Conservation (phyloP, 2,329 filamentous ascomycete species). For the Cercospora nicotianae region DNA sequence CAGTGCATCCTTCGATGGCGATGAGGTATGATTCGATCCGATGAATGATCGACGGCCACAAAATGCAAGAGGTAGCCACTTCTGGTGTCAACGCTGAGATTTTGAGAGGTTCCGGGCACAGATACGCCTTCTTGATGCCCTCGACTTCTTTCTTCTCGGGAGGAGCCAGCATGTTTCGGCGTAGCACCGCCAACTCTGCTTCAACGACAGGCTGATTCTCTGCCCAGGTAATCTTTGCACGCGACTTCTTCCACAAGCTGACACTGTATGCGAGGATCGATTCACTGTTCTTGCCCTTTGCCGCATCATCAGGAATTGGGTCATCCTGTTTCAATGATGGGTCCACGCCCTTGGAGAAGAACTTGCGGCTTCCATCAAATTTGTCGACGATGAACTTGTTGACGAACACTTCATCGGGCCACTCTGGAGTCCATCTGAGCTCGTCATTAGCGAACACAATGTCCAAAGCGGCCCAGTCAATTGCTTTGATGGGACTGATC, state of each 20-base stretch:
- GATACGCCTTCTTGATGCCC: slow-evolving; percentile 52
- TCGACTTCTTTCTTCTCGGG: slow-evolving; percentile 55
- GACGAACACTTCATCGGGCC: slow-evolving; percentile 43
- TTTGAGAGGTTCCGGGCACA: slow-evolving; percentile 74
- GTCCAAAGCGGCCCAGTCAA: slow-evolving; percentile 65
- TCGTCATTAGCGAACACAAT: slow-evolving; percentile 43
- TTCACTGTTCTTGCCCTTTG: slow-evolving; percentile 41
- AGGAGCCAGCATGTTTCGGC: slow-evolving; percentile 81
- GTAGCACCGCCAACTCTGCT: slow-evolving; percentile 70
- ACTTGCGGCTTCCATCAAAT: slow-evolving; percentile 59
- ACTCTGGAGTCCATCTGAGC: slow-evolving; percentile 49
- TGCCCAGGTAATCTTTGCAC: slow-evolving; percentile 54
- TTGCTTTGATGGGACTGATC: slow-evolving; percentile 32
- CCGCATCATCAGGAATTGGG: slow-evolving; percentile 60
- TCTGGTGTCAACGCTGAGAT: slow-evolving; percentile 71
- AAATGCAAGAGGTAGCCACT: slow-evolving; percentile 70
- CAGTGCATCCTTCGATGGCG: slow-evolving; percentile 68
- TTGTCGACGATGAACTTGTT: slow-evolving; percentile 58
- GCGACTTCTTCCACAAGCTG: slow-evolving; percentile 68
- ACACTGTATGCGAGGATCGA: slow-evolving; percentile 79
- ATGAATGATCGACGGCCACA: slow-evolving; percentile 81
- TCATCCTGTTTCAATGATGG: slow-evolving; percentile 63
- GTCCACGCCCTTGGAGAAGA: slow-evolving; percentile 51
- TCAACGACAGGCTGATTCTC: slow-evolving; percentile 78
- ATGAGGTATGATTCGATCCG: slow-evolving; percentile 81